phyloP scores from a whole-genome alignment of 306 rosid species.

The Cucurbita ficifolia region DNA sequence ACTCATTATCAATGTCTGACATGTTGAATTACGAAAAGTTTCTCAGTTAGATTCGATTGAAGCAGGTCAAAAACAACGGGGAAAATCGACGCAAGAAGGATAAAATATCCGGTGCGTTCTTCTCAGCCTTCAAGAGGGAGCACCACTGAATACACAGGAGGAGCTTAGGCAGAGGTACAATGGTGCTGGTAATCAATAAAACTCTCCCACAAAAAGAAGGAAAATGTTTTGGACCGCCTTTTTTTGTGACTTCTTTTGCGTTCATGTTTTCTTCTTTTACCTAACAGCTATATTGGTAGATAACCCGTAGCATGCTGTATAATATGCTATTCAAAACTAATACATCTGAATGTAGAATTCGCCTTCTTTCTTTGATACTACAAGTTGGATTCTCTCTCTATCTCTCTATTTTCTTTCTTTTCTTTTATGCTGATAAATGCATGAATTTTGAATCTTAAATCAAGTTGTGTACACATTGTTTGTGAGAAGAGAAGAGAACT shows the following conservation, averaged over 20 bases:
- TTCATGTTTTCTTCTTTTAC: neutral
- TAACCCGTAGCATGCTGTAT: neutral
- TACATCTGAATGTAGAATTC: neutral
- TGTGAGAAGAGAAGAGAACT: neutral
- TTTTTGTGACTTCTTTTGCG: neutral
- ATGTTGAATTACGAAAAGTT: neutral
- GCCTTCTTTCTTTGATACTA: neutral
- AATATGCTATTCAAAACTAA: neutral
- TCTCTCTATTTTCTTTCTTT: neutral
- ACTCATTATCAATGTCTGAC: neutral
- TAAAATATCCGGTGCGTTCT: constrained; percentile 36
- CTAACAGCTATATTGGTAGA: neutral
- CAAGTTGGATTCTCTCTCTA: neutral
- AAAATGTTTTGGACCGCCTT: neutral
- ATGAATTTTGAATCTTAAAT: neutral
- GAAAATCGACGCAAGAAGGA: constrained; percentile 34
- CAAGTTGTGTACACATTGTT: neutral
- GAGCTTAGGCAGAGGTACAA: neutral
- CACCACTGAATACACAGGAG: constrained; percentile 23
- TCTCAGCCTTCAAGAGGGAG: constrained; percentile 46
- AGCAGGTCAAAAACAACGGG: constrained; percentile 40
- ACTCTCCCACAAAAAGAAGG: neutral
- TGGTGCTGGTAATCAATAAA: neutral
- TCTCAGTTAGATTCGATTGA: constrained; percentile 9
- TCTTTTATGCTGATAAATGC: neutral